Evolutionary conservation across 2,329 filamentous ascomycete genomes (phyloP), one percentile per base, ranked within the genome.

Genomic region (Bipolaris gigantea): DNA sequence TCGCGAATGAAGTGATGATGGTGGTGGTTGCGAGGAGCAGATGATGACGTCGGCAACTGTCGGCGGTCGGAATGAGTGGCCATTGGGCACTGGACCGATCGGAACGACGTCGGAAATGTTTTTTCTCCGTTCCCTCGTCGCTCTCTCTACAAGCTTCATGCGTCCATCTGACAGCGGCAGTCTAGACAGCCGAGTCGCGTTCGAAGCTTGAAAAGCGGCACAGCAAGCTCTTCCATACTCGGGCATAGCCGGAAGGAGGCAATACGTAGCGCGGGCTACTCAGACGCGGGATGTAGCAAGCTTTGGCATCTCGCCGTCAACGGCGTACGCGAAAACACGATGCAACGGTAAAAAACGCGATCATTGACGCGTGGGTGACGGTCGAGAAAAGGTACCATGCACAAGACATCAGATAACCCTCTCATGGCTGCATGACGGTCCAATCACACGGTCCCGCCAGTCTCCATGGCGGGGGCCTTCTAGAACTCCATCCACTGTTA

Each of bases 401-500:
- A 36, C 52, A 32, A 45, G 32, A 36, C 38, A 50, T 18, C 35
- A 49, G 48, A 51, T 33, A 47, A 33, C 36, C 27, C 41, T 42
- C 43, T 39, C 33, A 30, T 40, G 43, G 33, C 25, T 51, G 36
- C 19, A 16, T 4, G 18, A 5, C 42, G 13, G n/a, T 35, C 52
- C 52, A 55, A 55, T 55, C 52, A 51, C 16, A 38, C 34, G 11
- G 41, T 15, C 2, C 13, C 35, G 25, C 34, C 18, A 30, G 27
- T 36, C 30, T 51, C 32, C 45, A 47, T 27, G 48, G 52, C 51
- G 51, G 51, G 47, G 42, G 41, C 42, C 36, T 27, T 51, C 42
- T 57, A 54, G 44, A 55, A 50, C 49, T 61, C 55, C 55, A 50
- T 56, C 46, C 46, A 59, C 43, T 50, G 32, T 55, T 52, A 71